Evolutionary conservation across 352 stramenopile species (phyloP), one percentile per base, ranked within the genome.

Genomic region (Poterioochromonas sp.): DNA sequence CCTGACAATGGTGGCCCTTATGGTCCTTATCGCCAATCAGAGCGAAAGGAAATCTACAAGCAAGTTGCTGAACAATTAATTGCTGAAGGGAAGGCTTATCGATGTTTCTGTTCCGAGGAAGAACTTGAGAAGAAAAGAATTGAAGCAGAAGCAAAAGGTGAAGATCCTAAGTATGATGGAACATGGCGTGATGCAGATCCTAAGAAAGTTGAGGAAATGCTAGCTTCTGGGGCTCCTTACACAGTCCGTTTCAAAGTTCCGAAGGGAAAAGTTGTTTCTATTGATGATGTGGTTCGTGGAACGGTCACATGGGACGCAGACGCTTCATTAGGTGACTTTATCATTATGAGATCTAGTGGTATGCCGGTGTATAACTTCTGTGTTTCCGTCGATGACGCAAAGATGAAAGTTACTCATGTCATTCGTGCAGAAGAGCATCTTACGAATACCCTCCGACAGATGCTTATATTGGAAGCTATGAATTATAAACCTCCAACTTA

Each of bases 391-490:
- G 95, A 99, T 84, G 95, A 99, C 85, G 91, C 95, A 63, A 82
- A 87, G 0, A 99, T 99, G 95, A 87, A 88, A 63, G 97, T 98
- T 83, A 96, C 93, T 51, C 96, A 97, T 58, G 94, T 99, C 26
- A 96, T 99, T 77, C 92, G 95, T 41, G 95, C 93, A 11, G 94
- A 98, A 77, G 89, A 94, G 79, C 88, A 93, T 80, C 83, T 94
- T 22, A 92, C 88, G 32, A 93, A 93, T 83, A 93, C 89, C 15
- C 76, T 93, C 0, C 76, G 87, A 41, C 89, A 94, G 76, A 86
- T 83, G 41, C 80, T 93, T 12, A 89, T 93, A 41, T 82, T 93
- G 32, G 87, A 94, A 83, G 87, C 87, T 32, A 78, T 93, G 34
- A 85, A 84, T 26, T 83, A 79, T 54, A 41, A 29, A 18, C 71